A percentile compares a stretch with the other conserved stretches of the same genome.
phyloP scores from a whole-genome alignment of 1,139 yeast genomes.

The Yamadazyma sp. region DNA sequence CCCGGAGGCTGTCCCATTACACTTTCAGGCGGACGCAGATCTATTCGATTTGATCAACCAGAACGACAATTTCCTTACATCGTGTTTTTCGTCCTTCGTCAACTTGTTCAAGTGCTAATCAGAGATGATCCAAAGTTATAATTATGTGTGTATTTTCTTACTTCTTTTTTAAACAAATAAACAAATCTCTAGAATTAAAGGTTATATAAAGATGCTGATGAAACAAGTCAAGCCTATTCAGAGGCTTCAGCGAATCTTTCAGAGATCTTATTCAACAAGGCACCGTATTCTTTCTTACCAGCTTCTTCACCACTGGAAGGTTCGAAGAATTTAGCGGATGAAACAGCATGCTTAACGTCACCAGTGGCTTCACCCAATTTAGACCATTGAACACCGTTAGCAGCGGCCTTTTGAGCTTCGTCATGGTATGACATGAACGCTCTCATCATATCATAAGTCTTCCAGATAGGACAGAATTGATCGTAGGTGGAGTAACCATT shows the following conservation, averaged over 20 bases:
- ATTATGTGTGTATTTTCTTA: conserved; percentile 30
- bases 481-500: conserved; percentile 98
- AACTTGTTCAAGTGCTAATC: neutral
- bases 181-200: conserved; percentile 5
- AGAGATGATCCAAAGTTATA: neutral
- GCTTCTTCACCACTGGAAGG: conserved; percentile 88
- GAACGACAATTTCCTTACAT: conserved; percentile 19
- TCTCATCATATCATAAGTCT: conserved; percentile 97
- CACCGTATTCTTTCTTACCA: conserved; percentile 72
- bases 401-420: conserved; percentile 95
- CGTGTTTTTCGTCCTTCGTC: conserved; percentile 13
- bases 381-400: conserved; percentile 94
- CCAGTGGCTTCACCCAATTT: conserved; percentile 84
- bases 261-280: conserved; percentile 69
- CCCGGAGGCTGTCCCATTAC: conserved; percentile 2
- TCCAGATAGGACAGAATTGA: conserved; percentile 99
- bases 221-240: conserved; percentile 48
- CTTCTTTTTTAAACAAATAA: conserved; percentile 1
- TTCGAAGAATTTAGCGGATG: conserved; percentile 93
- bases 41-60: conserved; percentile 19
- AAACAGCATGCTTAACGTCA: conserved; percentile 89
- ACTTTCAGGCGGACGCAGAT: conserved; percentile 18
- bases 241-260: conserved; percentile 95
- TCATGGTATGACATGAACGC: conserved; percentile 87
- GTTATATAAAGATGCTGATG: neutral